phyloP scores from a whole-genome alignment of 2,329 filamentous ascomycete genomes.

The Penicillium sp. region DNA sequence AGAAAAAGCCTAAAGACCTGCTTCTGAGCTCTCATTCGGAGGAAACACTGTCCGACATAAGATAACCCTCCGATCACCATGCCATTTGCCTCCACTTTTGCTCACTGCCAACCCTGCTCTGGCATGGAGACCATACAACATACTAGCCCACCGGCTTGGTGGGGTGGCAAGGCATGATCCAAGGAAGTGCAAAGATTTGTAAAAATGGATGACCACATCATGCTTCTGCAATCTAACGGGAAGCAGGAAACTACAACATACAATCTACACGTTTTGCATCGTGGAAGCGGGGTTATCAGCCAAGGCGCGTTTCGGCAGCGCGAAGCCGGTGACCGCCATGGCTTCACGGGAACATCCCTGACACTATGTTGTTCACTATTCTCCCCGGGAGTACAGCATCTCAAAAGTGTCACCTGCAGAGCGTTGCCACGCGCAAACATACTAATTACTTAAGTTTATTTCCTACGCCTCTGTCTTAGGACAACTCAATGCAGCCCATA shows the following conservation, averaged over 20 bases:
- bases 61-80: not conserved
- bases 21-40: not conserved
- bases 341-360: not conserved
- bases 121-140: not conserved
- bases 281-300: conserved; percentile 1
- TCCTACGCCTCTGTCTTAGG: not conserved
- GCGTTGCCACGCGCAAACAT: not conserved
- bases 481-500: not conserved
- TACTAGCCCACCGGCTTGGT: not conserved
- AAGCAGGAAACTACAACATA: not conserved
- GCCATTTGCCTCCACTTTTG: not conserved
- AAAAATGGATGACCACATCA: not conserved
- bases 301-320: not conserved
- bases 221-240: not conserved
- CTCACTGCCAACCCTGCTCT: not conserved
- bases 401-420: not conserved
- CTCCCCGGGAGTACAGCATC: not conserved
- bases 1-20: not conserved
- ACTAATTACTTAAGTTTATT: not conserved
- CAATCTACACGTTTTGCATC: not conserved
- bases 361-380: not conserved
- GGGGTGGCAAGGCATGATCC: not conserved
- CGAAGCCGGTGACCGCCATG: not conserved
- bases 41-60: not conserved
- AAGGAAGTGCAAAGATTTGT: not conserved